Conservation (phyloP, 768 basidiomycete species). For the Termitomyces sp. region DNA sequence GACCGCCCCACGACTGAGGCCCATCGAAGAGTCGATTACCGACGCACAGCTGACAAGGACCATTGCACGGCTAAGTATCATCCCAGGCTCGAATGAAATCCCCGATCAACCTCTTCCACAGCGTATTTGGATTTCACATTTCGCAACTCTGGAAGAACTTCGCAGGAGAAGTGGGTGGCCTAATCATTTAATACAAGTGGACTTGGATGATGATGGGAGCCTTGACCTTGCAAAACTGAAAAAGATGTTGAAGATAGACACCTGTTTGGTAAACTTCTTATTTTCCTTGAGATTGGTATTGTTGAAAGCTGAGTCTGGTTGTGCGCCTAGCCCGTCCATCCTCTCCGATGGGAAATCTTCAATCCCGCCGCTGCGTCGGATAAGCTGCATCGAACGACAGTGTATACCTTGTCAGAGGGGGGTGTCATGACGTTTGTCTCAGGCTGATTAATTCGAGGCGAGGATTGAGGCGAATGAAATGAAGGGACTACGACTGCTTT, state of each 20-base stretch:
- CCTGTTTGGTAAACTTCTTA: neutral
- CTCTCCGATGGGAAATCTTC: neutral
- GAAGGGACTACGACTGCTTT: too few species aligned
- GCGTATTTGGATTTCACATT: neutral
- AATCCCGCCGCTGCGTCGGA: neutral
- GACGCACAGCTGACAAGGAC: too few species aligned
- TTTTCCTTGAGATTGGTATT: neutral
- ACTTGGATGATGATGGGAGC: neutral
- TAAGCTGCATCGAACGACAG: neutral
- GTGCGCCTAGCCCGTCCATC: neutral
- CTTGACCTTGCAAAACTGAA: neutral
- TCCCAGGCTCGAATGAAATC: too few species aligned
- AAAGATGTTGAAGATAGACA: neutral
- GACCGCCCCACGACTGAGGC: too few species aligned
- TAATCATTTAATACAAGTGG: neutral
- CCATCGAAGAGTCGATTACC: too few species aligned
- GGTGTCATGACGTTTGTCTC: neutral
- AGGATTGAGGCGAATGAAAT: too few species aligned
- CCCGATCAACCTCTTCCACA: too few species aligned
- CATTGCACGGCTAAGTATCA: too few species aligned
- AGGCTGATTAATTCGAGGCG: too few species aligned
- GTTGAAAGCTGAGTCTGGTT: neutral
- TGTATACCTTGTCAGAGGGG: neutral
- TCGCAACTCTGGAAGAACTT: neutral
- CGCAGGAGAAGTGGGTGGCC: neutral